Percentiles rank a stretch among this genome's conserved stretches.
Conservation (phyloP, 2,329 filamentous ascomycete genomes). For the Alternaria sp. region DNA sequence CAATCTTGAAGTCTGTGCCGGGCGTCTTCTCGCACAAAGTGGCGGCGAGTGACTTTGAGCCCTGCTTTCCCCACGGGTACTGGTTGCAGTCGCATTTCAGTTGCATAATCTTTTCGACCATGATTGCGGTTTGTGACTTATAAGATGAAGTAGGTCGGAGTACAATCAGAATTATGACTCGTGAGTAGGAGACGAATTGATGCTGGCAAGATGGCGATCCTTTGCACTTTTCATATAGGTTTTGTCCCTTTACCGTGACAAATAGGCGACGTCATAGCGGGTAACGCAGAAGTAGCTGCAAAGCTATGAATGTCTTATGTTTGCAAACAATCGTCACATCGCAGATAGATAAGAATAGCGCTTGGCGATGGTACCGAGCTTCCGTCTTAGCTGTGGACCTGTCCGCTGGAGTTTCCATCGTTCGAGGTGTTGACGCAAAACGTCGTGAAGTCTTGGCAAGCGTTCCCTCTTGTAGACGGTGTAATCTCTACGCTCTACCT, state of each 20-base stretch:
- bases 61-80: conserved; percentile 76
- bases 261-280: conserved; percentile 44
- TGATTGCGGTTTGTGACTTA: conserved; percentile 34
- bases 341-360: conserved; percentile 1
- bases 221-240: conserved; percentile 14
- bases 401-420: not conserved
- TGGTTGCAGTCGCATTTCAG: conserved; percentile 65
- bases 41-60: conserved; percentile 71
- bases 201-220: conserved; percentile 7
- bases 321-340: conserved; percentile 24
- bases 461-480: not conserved
- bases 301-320: conserved; percentile 17
- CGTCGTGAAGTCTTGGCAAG: not conserved
- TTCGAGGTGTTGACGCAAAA: not conserved
- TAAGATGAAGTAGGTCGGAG: not conserved
- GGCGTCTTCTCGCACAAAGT: conserved; percentile 71
- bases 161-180: not conserved
- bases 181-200: conserved; percentile 1
- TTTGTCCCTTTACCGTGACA: conserved; percentile 33
- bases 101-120: conserved; percentile 63
- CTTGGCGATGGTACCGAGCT: conserved; percentile 14
- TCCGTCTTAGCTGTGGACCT: conserved; percentile 7
- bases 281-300: conserved; percentile 22
- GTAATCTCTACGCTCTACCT: not conserved
- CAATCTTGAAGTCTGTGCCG: conserved; percentile 68